These are phyloP conservation scores for Tuber brumale DNA, from an alignment of 495 filamentous ascomycete species.

Conservation along the genomic window DNA sequence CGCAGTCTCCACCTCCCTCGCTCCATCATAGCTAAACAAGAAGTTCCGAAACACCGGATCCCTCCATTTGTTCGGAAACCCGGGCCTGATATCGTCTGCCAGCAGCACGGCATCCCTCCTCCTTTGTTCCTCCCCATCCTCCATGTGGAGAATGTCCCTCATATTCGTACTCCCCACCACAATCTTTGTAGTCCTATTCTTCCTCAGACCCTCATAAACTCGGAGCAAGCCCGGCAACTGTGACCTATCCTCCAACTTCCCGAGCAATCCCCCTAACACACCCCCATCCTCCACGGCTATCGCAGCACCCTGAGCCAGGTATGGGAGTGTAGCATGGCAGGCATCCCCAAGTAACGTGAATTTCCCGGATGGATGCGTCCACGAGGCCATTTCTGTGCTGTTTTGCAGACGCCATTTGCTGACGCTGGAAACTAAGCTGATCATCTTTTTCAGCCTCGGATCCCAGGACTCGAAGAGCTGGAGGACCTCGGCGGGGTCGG, in stretches of 20 bases:
- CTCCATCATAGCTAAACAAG: conserved; percentile 58
- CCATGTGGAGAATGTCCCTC: conserved; percentile 56
- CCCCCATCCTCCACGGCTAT: conserved; percentile 54
- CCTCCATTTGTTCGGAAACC: conserved; percentile 58
- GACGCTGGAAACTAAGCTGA: conserved; percentile 47
- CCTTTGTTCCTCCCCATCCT: conserved; percentile 52
- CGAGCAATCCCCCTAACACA: conserved; percentile 48
- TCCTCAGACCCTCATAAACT: conserved; percentile 57
- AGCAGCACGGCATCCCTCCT: conserved; percentile 50
- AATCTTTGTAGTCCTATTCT: conserved; percentile 54
- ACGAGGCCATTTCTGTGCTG: conserved; percentile 42
- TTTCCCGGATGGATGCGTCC: conserved; percentile 44
- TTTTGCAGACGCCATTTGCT: conserved; percentile 52
- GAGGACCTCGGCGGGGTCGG: conserved; percentile 49
- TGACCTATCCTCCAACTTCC: conserved; percentile 37
- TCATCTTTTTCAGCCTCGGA: conserved; percentile 48
- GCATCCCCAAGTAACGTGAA: conserved; percentile 51
- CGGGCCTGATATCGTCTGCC: conserved; percentile 45
- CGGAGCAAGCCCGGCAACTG: conserved; percentile 50
- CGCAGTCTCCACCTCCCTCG: conserved; percentile 52
- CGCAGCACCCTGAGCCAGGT: conserved; percentile 58
- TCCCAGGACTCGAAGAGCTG: conserved; percentile 51
- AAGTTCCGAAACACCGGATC: conserved; percentile 56
- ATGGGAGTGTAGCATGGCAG: conserved; percentile 64
- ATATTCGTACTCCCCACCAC: conserved; percentile 51